phyloP scores from a whole-genome alignment of 192 early-diverging fungal genomes.

The Phycomyces blakesleeanus region DNA sequence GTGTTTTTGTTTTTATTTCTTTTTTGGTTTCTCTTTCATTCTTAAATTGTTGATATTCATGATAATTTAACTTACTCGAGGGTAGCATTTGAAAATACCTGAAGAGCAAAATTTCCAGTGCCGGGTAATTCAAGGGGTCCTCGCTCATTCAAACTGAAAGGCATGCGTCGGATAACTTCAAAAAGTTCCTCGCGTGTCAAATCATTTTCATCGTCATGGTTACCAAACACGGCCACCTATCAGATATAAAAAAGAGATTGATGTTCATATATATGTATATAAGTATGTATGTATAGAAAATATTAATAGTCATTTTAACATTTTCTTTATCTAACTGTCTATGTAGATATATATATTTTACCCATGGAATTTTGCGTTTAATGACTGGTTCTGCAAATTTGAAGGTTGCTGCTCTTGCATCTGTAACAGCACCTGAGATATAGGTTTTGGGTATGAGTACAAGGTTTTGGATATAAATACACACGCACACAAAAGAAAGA shows the following conservation, averaged over 20 bases:
- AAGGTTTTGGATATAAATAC: too few species aligned
- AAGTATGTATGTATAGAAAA: too few species aligned
- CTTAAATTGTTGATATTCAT: too few species aligned
- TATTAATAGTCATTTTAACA: too few species aligned
- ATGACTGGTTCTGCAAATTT: slow-evolving; percentile 24
- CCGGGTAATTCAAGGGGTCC: slow-evolving; percentile 39
- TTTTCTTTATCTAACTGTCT: too few species aligned
- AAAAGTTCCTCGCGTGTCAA: slow-evolving; percentile 41
- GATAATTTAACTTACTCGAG: too few species aligned
- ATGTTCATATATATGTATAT: too few species aligned
- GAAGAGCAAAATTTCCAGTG: slow-evolving; percentile 38
- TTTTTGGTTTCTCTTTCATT: too few species aligned
- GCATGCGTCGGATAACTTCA: slow-evolving; percentile 33
- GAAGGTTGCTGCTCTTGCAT: slow-evolving; percentile 22
- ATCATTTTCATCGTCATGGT: slow-evolving; percentile 45
- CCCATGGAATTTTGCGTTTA: slow-evolving; percentile 21
- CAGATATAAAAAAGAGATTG: not conserved
- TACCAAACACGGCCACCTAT: slow-evolving; percentile 45
- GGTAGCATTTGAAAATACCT: slow-evolving; percentile 22
- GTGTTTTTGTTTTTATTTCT: not conserved
- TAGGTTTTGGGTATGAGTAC: too few species aligned
- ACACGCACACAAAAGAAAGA: too few species aligned
- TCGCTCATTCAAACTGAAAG: slow-evolving; percentile 34
- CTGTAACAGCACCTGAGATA: slow-evolving; percentile 13
- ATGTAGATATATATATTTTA: slow-evolving; percentile 1